These are phyloP conservation scores for Cairneyella variabilis DNA, from an alignment of 495 filamentous ascomycete genomes.

Conservation along the genomic window DNA sequence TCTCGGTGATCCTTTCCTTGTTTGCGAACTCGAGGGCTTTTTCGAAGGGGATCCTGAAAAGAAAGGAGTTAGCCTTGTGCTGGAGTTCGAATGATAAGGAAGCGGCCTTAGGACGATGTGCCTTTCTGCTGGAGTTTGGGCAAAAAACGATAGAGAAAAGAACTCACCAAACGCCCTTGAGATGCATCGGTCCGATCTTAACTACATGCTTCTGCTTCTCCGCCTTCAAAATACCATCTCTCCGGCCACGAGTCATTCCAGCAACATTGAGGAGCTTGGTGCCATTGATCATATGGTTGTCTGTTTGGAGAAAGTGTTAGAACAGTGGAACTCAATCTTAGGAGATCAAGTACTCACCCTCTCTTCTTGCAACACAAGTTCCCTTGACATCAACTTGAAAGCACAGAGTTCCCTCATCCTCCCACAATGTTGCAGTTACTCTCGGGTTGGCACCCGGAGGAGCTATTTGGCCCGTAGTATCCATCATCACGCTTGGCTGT, in stretches of 20 bases:
- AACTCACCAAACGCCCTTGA: constrained; percentile 95
- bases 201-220: constrained; percentile 95
- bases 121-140: no score
- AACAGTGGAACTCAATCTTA: background rate
- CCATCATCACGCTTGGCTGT: constrained; percentile 53
- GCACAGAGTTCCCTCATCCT: constrained; percentile 95
- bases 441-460: constrained; percentile 93
- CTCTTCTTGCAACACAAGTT: constrained; percentile 89
- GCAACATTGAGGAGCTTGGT: constrained; percentile 97
- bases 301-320: constrained; percentile 38
- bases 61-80: constrained; percentile 6
- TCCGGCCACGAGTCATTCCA: constrained; percentile 92
- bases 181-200: constrained; percentile 98
- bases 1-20: constrained; percentile 97
- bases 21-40: constrained; percentile 95
- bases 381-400: constrained; percentile 97
- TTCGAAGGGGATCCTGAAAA: constrained; percentile 89
- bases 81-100: background rate
- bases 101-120: background rate
- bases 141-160: background rate
- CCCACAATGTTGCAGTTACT: constrained; percentile 95
- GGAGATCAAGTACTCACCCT: constrained; percentile 54
- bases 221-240: constrained; percentile 96
- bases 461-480: constrained; percentile 83
- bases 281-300: constrained; percentile 99